These are phyloP conservation scores for Capsella bursapastoris DNA, from an alignment of 345 rosid genomes.

Conservation along the genomic window DNA sequence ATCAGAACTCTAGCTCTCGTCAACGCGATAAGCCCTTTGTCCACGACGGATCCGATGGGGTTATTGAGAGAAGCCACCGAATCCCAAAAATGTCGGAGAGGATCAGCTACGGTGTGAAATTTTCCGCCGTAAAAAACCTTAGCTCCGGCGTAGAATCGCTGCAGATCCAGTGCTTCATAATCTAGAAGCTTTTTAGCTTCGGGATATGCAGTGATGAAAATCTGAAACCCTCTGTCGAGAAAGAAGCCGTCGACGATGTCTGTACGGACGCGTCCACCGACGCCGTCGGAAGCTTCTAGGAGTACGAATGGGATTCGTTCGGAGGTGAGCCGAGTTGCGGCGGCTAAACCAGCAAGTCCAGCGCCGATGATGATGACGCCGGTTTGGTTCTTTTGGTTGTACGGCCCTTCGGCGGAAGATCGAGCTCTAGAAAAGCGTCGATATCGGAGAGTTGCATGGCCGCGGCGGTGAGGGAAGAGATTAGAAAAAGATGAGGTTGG, in stretches of 20 bases:
- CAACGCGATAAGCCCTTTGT: slow-evolving; percentile 76
- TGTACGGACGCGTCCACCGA: slow-evolving; percentile 92
- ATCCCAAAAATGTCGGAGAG: slow-evolving; percentile 76
- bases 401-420: slow-evolving; percentile 23
- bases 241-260: slow-evolving; percentile 79
- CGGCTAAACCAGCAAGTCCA: slow-evolving; percentile 91
- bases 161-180: slow-evolving; percentile 59
- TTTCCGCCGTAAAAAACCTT: slow-evolving; percentile 58
- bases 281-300: slow-evolving; percentile 79
- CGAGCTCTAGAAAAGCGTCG: background rate
- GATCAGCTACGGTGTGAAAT: slow-evolving; percentile 90
- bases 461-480: slow-evolving; percentile 28
- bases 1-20: slow-evolving; percentile 62
- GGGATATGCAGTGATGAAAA: slow-evolving; percentile 92
- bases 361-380: slow-evolving; percentile 76
- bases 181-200: slow-evolving; percentile 84
- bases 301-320: slow-evolving; percentile 65
- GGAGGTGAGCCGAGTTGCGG: slow-evolving; percentile 72
- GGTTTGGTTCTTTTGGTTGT: slow-evolving; percentile 35
- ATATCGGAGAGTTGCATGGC: slow-evolving; percentile 15
- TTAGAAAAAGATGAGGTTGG: slow-evolving; percentile 40
- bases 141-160: slow-evolving; percentile 84
- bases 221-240: slow-evolving; percentile 95
- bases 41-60: slow-evolving; percentile 77
- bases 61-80: slow-evolving; percentile 66